A percentile compares a stretch with the other conserved stretches of the same genome.
These are phyloP conservation scores for Ajuga reptans DNA, from an alignment of 305 asterid species.

Conservation along the genomic window DNA sequence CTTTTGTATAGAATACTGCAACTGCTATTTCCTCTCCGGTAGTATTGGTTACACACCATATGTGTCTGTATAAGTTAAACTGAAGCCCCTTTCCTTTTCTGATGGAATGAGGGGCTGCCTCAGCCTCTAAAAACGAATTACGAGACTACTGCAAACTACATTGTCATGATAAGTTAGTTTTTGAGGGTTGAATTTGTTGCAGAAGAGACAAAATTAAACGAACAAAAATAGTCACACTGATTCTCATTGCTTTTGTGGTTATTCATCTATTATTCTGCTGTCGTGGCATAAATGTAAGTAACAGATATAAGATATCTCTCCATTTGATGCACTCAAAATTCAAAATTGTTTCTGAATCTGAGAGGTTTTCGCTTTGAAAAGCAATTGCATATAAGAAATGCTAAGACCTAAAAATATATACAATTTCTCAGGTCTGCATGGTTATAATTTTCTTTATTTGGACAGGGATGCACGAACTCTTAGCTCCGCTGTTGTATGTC, in stretches of 20 bases:
- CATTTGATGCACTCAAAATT: not conserved
- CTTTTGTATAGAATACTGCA: conserved; percentile 1
- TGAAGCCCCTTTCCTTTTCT: not conserved
- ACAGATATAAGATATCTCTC: conserved; percentile 9
- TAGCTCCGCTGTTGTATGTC: conserved; percentile 84
- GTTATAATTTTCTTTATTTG: conserved; percentile 21
- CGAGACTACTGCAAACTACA: not conserved
- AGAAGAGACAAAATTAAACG: not conserved
- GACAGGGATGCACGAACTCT: conserved; percentile 93
- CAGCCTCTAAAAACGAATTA: not conserved
- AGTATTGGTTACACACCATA: not conserved
- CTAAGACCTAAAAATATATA: not conserved
- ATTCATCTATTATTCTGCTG: not conserved
- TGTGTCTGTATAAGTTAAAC: not conserved
- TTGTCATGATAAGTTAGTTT: not conserved
- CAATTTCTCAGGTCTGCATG: conserved; percentile 10
- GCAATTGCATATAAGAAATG: not conserved
- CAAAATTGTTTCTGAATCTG: conserved; percentile 1
- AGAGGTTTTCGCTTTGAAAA: not conserved
- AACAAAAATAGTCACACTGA: not conserved
- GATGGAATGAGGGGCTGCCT: conserved; percentile 3
- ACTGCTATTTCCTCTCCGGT: not conserved
- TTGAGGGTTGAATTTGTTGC: not conserved
- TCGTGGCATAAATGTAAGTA: conserved; percentile 4
- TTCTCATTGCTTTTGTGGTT: not conserved